phyloP scores from a whole-genome alignment of 139 green algal species.

The Zygnema cylindricum region DNA sequence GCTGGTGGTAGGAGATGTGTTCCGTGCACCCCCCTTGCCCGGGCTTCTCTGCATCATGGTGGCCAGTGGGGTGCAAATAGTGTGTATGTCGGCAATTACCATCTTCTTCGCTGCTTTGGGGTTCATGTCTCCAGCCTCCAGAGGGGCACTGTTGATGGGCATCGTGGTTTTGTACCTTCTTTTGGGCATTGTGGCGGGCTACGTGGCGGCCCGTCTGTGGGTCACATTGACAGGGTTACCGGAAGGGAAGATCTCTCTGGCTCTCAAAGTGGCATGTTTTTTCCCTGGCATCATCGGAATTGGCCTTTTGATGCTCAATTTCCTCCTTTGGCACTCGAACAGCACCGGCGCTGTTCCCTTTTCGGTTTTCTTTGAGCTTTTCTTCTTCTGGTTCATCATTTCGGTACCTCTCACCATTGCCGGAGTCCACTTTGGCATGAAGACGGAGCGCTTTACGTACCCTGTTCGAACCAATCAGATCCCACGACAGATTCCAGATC shows the following conservation, averaged over 20 bases:
- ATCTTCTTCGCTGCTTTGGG: slow-evolving; percentile 90
- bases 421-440: slow-evolving; percentile 47
- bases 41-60: slow-evolving; percentile 80
- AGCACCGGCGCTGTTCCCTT: slow-evolving; percentile 84
- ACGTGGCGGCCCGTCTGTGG: slow-evolving; percentile 79
- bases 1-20: slow-evolving; percentile 93
- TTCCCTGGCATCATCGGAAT: slow-evolving; percentile 85
- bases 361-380: slow-evolving; percentile 86
- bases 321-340: slow-evolving; percentile 80
- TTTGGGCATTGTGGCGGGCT: slow-evolving; percentile 75
- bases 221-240: slow-evolving; percentile 69
- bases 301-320: slow-evolving; percentile 84
- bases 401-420: slow-evolving; percentile 79
- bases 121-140: slow-evolving; percentile 90
- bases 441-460: slow-evolving; percentile 70
- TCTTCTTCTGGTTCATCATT: slow-evolving; percentile 88
- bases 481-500: slow-evolving; percentile 89
- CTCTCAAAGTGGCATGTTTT: slow-evolving; percentile 69
- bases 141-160: slow-evolving; percentile 88
- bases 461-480: slow-evolving; percentile 95
- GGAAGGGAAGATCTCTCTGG: slow-evolving; percentile 10
- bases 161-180: slow-evolving; percentile 85
- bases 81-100: slow-evolving; percentile 75
- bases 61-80: slow-evolving; percentile 85
- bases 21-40: slow-evolving; percentile 77